Conservation (phyloP, 371 early-diverging fungal genomes). For the Mortierella sp. region DNA sequence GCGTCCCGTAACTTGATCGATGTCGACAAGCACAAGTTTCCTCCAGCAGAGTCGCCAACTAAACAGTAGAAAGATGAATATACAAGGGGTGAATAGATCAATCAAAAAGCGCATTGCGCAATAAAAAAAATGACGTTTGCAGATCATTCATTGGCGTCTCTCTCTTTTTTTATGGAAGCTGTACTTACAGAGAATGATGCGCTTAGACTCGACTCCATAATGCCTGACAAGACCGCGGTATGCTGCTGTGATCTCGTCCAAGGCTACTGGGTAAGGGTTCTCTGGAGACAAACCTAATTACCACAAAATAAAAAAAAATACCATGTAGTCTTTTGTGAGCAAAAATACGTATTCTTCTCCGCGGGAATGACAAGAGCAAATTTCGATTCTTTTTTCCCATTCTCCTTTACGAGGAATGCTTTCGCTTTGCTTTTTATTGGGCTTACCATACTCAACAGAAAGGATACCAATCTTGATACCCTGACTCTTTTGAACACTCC, state of each 20-base stretch:
- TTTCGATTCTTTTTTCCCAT: background rate
- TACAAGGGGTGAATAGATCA: background rate
- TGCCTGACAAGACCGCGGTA: slow-evolving; percentile 60
- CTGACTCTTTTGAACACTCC: slow-evolving; percentile 59
- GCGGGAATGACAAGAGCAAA: background rate
- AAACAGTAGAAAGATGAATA: background rate
- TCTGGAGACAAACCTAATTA: slow-evolving; percentile 48
- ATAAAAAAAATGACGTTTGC: no score
- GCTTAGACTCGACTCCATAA: slow-evolving; percentile 25
- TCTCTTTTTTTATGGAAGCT: background rate
- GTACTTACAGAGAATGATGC: slow-evolving; percentile 38
- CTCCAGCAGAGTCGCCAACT: slow-evolving; percentile 56
- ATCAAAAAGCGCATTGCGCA: no score
- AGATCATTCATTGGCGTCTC: no score
- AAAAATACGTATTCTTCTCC: background rate
- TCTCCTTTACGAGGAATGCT: no score
- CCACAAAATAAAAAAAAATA: background rate
- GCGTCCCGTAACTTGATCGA: slow-evolving; percentile 34
- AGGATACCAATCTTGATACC: slow-evolving; percentile 64
- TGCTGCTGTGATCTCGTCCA: slow-evolving; percentile 59
- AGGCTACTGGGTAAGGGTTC: slow-evolving; percentile 62
- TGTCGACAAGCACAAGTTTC: slow-evolving; percentile 35
- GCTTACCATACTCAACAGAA: slow-evolving; percentile 67
- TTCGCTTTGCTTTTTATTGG: background rate
- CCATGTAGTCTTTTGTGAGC: slow-evolving; percentile 1